Evolutionary conservation across 1,139 yeast species (phyloP).

Genomic region (Saccharomycopsis phalli): DNA sequence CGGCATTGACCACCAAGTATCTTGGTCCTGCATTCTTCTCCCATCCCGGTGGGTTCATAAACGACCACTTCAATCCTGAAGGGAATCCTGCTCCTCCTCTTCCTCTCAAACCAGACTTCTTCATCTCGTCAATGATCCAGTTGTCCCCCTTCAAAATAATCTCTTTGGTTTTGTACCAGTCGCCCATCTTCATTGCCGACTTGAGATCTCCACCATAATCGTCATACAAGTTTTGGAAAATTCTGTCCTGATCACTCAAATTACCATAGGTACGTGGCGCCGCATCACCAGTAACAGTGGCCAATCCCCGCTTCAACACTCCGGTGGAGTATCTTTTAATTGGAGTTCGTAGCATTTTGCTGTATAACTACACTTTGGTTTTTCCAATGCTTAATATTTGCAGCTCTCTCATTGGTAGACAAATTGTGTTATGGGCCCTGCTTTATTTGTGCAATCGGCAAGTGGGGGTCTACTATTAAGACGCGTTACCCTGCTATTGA

Average conservation of each 20-base stretch:
- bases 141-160: constrained; percentile 71
- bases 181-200: constrained; percentile 72
- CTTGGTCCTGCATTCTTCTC: constrained; percentile 80
- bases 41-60: constrained; percentile 95
- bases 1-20: constrained; percentile 81
- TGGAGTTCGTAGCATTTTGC: constrained; percentile 8
- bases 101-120: constrained; percentile 77
- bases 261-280: constrained; percentile 63
- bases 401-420: constrained; percentile 8
- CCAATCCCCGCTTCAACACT: constrained; percentile 20
- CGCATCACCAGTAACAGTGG: constrained; percentile 27
- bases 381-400: constrained; percentile 9
- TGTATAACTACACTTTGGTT: constrained; percentile 1
- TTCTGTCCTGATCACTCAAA: constrained; percentile 72
- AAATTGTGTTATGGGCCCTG: no score
- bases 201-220: constrained; percentile 68
- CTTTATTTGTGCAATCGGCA: no score
- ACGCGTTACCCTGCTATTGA: no score
- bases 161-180: constrained; percentile 87
- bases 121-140: constrained; percentile 83
- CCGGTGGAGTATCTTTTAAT: not conserved
- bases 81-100: constrained; percentile 95
- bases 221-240: constrained; percentile 73
- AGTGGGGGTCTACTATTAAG: no score
- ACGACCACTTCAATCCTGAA: constrained; percentile 83